Evolutionary conservation across 1,284 basidiomycete genomes (phyloP).

Genomic region (Irpex rosettiformis): DNA sequence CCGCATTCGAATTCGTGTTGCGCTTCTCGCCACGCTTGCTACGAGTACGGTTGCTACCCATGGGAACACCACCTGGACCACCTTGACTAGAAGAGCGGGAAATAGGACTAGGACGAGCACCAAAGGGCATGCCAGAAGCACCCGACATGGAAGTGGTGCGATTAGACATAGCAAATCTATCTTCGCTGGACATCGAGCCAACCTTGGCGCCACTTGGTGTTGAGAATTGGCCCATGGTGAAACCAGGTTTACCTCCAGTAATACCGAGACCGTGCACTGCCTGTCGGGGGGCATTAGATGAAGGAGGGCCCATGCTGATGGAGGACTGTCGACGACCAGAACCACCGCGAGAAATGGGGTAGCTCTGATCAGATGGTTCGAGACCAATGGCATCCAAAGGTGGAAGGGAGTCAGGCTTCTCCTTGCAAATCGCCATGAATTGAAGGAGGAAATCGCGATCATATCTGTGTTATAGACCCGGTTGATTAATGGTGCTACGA

Average conservation of each 20-base stretch:
- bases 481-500: slow-evolving; percentile 2
- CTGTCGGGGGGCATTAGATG: slow-evolving; percentile 39
- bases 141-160: slow-evolving; percentile 36
- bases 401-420: slow-evolving; percentile 90
- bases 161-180: slow-evolving; percentile 58
- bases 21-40: slow-evolving; percentile 72
- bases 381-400: slow-evolving; percentile 91
- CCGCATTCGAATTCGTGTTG: slow-evolving; percentile 42
- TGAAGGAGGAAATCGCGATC: slow-evolving; percentile 97
- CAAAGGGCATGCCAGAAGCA: slow-evolving; percentile 39
- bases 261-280: slow-evolving; percentile 59
- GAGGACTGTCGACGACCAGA: slow-evolving; percentile 55
- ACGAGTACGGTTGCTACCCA: slow-evolving; percentile 58
- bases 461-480: slow-evolving; percentile 55
- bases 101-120: slow-evolving; percentile 50
- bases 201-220: slow-evolving; percentile 45
- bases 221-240: slow-evolving; percentile 77
- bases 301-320: slow-evolving; percentile 36
- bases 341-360: slow-evolving; percentile 55
- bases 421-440: slow-evolving; percentile 94
- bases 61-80: slow-evolving; percentile 46
- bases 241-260: slow-evolving; percentile 40
- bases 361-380: slow-evolving; percentile 65
- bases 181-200: slow-evolving; percentile 70
- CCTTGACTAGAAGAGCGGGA: slow-evolving; percentile 77